phyloP scores from a whole-genome alignment of 2,329 filamentous ascomycete genomes.

The Trichoderma aggressivum region DNA sequence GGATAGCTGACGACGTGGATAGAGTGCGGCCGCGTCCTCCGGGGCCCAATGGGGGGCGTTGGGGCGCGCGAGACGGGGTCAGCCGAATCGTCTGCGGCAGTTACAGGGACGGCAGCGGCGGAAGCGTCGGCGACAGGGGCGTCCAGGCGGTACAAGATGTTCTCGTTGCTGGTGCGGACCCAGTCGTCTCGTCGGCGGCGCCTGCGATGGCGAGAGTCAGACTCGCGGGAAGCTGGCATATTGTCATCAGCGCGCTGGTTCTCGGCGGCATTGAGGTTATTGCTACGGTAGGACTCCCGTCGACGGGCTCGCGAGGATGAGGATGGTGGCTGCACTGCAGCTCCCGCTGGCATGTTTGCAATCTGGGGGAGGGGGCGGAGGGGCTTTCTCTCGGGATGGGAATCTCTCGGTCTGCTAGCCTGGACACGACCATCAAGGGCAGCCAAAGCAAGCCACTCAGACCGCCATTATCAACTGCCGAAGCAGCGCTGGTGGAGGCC shows the following conservation, averaged over 20 bases:
- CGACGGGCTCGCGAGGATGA: conserved; percentile 12
- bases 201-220: conserved; percentile 4
- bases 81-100: conserved; percentile 4
- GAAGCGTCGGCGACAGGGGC: conserved; percentile 10
- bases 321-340: conserved; percentile 18
- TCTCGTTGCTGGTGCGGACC: conserved; percentile 26
- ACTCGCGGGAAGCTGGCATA: conserved; percentile 16
- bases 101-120: neutral
- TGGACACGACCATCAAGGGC: conserved; percentile 1
- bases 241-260: conserved; percentile 12
- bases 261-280: neutral
- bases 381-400: neutral
- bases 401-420: conserved; percentile 10
- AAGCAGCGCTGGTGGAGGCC: conserved; percentile 6
- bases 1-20: conserved; percentile 44
- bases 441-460: conserved; percentile 9
- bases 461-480: conserved; percentile 17
- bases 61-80: conserved; percentile 29
- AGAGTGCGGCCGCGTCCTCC: conserved; percentile 39
- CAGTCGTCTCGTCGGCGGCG: conserved; percentile 23
- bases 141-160: conserved; percentile 31
- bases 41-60: conserved; percentile 38
- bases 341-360: conserved; percentile 18
- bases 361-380: conserved; percentile 10
- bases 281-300: neutral